phyloP scores from a whole-genome alignment of 345 rosid species.

The Toxicodendron radicans region DNA sequence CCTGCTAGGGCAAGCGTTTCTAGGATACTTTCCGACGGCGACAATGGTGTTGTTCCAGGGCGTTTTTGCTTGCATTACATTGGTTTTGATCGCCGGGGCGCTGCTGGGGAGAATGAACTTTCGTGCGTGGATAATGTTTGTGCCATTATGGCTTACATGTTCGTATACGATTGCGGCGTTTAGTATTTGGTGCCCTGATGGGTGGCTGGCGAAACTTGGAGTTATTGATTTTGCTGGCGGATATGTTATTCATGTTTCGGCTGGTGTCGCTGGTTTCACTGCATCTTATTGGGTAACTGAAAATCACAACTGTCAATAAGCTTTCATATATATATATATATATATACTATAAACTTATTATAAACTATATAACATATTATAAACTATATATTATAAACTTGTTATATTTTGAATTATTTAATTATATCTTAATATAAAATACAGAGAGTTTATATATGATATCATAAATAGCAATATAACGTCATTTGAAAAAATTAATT shows the following conservation, averaged over 20 bases:
- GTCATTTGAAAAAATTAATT: too few species aligned
- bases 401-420: neutral
- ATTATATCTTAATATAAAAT: neutral
- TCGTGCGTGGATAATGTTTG: conserved; percentile 48
- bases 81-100: conserved; percentile 47
- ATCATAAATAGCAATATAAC: too few species aligned
- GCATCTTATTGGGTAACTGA: conserved; percentile 50
- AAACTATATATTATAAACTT: too few species aligned
- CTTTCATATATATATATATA: too few species aligned
- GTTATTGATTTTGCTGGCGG: conserved; percentile 53
- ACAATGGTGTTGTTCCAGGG: conserved; percentile 55
- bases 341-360: too few species aligned
- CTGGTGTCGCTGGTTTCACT: conserved; percentile 56
- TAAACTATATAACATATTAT: too few species aligned
- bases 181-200: conserved; percentile 51
- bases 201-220: conserved; percentile 53
- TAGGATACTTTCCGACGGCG: conserved; percentile 38
- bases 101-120: conserved; percentile 59
- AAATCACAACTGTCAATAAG: neutral
- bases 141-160: conserved; percentile 48
- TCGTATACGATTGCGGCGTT: conserved; percentile 41
- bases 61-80: conserved; percentile 40
- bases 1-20: conserved; percentile 35
- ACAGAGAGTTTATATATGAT: too few species aligned
- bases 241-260: conserved; percentile 50